These are phyloP conservation scores for Boletus fagicola DNA, from an alignment of 768 basidiomycete genomes.

Conservation along the genomic window DNA sequence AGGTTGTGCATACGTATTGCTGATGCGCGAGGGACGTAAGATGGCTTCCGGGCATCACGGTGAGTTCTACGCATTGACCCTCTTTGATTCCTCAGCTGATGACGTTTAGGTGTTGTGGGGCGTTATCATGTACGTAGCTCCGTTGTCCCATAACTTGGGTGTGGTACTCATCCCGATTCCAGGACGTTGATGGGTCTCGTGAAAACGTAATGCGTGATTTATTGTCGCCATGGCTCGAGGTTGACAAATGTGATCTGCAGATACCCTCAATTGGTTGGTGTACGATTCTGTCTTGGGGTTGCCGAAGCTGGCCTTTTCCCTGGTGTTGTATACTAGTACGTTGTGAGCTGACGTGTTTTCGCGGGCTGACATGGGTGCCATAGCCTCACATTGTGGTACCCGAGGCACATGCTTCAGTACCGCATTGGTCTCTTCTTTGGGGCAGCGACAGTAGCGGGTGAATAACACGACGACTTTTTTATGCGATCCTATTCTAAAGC, in stretches of 20 bases:
- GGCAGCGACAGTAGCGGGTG: conserved; percentile 59
- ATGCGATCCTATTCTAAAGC: background rate
- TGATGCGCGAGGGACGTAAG: conserved; percentile 23
- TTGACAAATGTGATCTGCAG: conserved; percentile 31
- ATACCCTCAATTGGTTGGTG: conserved; percentile 59
- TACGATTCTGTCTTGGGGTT: conserved; percentile 57
- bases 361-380: background rate
- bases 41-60: conserved; percentile 68
- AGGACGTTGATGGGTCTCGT: conserved; percentile 69
- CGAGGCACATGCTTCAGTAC: conserved; percentile 56
- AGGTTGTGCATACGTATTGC: background rate
- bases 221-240: background rate
- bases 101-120: conserved; percentile 59
- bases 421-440: conserved; percentile 65
- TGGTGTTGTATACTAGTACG: conserved; percentile 71
- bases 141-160: background rate
- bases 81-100: background rate
- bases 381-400: conserved; percentile 69
- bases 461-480: background rate
- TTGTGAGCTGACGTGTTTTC: background rate
- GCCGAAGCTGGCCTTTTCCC: conserved; percentile 74
- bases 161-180: background rate
- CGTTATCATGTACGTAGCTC: conserved; percentile 47
- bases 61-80: conserved; percentile 25
- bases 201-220: conserved; percentile 45